Percentiles rank a stretch among this genome's conserved stretches.
phyloP scores from a whole-genome alignment of 352 stramenopile species.

The Halophytophthora batemanensis region DNA sequence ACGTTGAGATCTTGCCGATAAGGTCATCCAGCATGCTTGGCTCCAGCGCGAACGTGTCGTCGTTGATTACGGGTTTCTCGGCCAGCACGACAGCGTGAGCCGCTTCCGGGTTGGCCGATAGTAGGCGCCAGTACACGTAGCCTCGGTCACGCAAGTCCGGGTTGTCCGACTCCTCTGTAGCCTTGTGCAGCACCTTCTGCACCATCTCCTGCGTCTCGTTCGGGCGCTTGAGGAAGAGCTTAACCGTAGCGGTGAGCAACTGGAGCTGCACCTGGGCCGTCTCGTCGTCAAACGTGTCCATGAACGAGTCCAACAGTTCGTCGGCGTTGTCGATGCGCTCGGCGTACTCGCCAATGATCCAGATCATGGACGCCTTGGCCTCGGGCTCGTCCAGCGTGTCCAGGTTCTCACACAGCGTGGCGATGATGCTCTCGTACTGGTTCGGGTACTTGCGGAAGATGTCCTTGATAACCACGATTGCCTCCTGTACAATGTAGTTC shows the following conservation, averaged over 20 bases:
- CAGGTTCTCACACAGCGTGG: slow-evolving; percentile 98
- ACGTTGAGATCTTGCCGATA: slow-evolving; percentile 97
- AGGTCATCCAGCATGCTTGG: slow-evolving; percentile 94
- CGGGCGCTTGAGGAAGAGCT: slow-evolving; percentile 97
- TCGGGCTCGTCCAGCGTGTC: slow-evolving; percentile 98
- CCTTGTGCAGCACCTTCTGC: slow-evolving; percentile 96
- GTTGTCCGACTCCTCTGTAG: slow-evolving; percentile 98
- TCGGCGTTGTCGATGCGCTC: slow-evolving; percentile 99
- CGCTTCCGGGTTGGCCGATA: slow-evolving; percentile 97
- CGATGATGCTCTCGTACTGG: slow-evolving; percentile 99
- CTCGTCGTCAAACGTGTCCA: slow-evolving; percentile 99
- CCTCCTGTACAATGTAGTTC: slow-evolving; percentile 99
- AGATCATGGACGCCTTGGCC: slow-evolving; percentile 99
- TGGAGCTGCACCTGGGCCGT: slow-evolving; percentile 96
- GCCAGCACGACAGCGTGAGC: slow-evolving; percentile 97
- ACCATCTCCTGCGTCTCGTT: slow-evolving; percentile 96
- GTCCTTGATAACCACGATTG: slow-evolving; percentile 99
- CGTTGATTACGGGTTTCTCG: slow-evolving; percentile 99
- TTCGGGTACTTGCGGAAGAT: slow-evolving; percentile 99
- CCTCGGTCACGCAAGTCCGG: slow-evolving; percentile 97
- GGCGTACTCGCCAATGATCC: slow-evolving; percentile 99
- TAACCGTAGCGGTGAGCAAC: slow-evolving; percentile 98
- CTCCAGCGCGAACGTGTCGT: slow-evolving; percentile 97
- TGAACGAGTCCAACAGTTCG: slow-evolving; percentile 98
- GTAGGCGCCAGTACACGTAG: slow-evolving; percentile 99